These are phyloP conservation scores for Sicyos baderoa DNA, from an alignment of 306 rosid species.

Conservation along the genomic window DNA sequence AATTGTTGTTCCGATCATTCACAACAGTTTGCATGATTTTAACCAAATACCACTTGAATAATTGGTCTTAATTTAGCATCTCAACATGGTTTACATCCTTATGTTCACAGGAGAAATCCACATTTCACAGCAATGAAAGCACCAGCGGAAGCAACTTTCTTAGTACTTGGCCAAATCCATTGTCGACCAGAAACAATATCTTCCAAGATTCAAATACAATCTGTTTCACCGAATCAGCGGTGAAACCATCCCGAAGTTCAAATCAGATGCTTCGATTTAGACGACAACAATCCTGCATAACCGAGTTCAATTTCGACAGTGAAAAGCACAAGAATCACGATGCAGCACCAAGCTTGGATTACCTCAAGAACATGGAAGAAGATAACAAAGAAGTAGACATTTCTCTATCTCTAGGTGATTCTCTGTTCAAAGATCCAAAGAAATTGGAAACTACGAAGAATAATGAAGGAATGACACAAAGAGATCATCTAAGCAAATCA, in stretches of 20 bases:
- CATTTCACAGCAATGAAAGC: conserved; percentile 27
- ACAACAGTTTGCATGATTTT: too few relatives aligned
- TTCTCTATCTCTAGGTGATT: conserved; percentile 75
- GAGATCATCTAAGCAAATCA: conserved; percentile 50
- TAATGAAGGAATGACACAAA: conserved; percentile 33
- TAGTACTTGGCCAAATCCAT: conserved; percentile 29
- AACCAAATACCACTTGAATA: neutral
- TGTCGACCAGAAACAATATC: conserved; percentile 36
- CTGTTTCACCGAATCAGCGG: conserved; percentile 43
- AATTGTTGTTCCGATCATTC: too few relatives aligned
- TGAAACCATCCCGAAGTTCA: conserved; percentile 31
- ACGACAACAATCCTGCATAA: conserved; percentile 70
- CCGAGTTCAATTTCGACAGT: conserved; percentile 65
- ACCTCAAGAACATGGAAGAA: conserved; percentile 43
- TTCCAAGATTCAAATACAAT: conserved; percentile 52
- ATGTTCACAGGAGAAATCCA: conserved; percentile 9
- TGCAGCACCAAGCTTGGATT: conserved; percentile 44
- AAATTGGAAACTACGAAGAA: conserved; percentile 31
- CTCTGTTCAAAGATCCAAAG: conserved; percentile 43
- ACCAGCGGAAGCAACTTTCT: conserved; percentile 39
- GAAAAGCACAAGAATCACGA: conserved; percentile 31
- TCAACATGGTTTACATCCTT: neutral
- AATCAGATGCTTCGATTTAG: conserved; percentile 45
- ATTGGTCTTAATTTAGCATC: neutral
- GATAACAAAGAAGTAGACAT: conserved; percentile 47